Percentiles rank a stretch among this genome's conserved stretches.
Evolutionary conservation across 1,284 basidiomycete species (phyloP).

Genomic region (Cryptococcus sp.): DNA sequence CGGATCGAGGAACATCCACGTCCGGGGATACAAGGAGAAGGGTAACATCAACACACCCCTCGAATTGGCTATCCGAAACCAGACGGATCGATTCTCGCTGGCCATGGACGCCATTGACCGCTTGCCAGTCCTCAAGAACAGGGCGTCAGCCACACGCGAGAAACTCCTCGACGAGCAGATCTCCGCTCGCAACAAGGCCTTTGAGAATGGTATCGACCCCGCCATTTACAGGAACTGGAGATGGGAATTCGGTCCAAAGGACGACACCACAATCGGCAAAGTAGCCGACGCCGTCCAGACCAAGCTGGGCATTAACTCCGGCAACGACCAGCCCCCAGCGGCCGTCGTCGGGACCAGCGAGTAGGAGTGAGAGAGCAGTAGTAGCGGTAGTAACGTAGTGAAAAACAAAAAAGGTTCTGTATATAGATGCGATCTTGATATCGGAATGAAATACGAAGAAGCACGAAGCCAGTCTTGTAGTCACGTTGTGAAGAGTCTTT

Average conservation of each 20-base stretch:
- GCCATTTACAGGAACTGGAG: constrained; percentile 26
- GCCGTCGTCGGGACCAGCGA: constrained; percentile 25
- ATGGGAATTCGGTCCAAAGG: constrained; percentile 22
- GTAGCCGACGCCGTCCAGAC: constrained; percentile 8
- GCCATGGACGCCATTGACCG: constrained; percentile 46
- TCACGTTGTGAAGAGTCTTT: too few species aligned
- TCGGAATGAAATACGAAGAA: too few species aligned
- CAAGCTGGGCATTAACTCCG: constrained; percentile 15
- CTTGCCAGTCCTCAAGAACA: constrained; percentile 31
- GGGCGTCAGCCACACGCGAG: constrained; percentile 32
- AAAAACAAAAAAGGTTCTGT: too few species aligned
- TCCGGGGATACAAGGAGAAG: constrained; percentile 45
- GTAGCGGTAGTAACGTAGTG: too few species aligned
- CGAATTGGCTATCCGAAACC: constrained; percentile 44
- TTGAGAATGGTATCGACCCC: constrained; percentile 36
- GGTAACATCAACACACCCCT: constrained; percentile 40
- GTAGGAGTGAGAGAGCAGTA: constrained; percentile 2
- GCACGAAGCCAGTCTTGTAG: too few species aligned
- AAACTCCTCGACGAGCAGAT: constrained; percentile 37
- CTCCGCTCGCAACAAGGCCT: constrained; percentile 29
- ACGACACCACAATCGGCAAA: constrained; percentile 5
- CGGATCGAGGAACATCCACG: constrained; percentile 38
- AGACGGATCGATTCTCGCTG: constrained; percentile 39
- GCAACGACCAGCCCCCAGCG: constrained; percentile 16
- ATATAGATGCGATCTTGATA: too few species aligned